A percentile compares a stretch with the other conserved stretches of the same genome.
Evolutionary conservation across 495 filamentous ascomycete genomes (phyloP).

Genomic region (Articulospora tetracladia): DNA sequence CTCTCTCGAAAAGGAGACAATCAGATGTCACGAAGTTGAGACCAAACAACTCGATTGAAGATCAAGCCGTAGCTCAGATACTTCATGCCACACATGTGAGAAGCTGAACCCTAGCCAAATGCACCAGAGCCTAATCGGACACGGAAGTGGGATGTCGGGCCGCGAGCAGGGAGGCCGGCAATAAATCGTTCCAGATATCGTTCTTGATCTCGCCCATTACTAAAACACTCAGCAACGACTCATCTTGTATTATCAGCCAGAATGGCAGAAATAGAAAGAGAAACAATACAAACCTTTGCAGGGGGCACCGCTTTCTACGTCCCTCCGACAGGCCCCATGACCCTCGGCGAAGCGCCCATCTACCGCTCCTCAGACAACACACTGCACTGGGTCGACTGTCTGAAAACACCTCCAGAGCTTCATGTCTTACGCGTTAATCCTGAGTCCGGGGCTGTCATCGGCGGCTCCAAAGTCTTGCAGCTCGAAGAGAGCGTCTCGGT

Average conservation of each 20-base stretch:
- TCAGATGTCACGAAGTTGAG: too few species aligned
- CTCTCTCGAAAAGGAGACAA: too few species aligned
- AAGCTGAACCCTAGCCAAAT: too few species aligned
- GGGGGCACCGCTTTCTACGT: not conserved
- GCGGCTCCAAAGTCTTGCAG: not conserved
- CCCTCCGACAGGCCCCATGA: conserved; percentile 1
- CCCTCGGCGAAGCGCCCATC: conserved; percentile 12
- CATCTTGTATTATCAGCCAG: not conserved
- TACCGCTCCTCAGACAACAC: conserved; percentile 16
- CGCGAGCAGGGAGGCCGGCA: not conserved
- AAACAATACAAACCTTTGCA: not conserved
- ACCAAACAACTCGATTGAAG: too few species aligned
- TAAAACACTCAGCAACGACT: not conserved
- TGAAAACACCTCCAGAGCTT: conserved; percentile 1
- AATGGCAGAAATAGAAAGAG: not conserved
- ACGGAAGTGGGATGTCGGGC: not conserved
- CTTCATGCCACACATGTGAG: too few species aligned
- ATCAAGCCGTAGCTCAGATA: too few species aligned
- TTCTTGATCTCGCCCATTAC: not conserved
- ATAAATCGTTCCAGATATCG: not conserved
- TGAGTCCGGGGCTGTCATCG: too few species aligned
- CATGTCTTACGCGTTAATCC: too few species aligned
- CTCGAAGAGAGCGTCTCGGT: conserved; percentile 14
- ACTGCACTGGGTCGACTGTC: conserved; percentile 15
- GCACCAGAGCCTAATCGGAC: not conserved